Conservation (phyloP, 164 flowering plant species). For the Tinospora cordifolia region DNA sequence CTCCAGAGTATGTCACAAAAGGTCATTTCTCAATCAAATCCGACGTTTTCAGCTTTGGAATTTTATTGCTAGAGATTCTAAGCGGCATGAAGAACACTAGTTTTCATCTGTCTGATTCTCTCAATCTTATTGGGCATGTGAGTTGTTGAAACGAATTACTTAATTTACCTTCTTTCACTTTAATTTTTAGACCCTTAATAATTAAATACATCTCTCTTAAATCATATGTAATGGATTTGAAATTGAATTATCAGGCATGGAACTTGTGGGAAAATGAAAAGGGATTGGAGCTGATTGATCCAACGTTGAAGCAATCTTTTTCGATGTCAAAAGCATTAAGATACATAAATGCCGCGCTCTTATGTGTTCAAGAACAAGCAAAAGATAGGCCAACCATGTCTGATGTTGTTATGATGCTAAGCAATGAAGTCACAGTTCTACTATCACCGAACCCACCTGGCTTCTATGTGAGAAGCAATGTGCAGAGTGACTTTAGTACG, state of each 20-base stretch:
- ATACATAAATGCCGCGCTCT: conserved; percentile 6
- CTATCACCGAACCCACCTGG: not conserved
- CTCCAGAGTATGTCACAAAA: too few species aligned
- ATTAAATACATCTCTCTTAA: too few species aligned
- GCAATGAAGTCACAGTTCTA: not conserved
- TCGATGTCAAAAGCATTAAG: not conserved
- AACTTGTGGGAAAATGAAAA: conserved; percentile 12
- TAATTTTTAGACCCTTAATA: not conserved
- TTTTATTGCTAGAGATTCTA: not conserved
- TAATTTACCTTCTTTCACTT: not conserved
- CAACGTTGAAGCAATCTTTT: not conserved
- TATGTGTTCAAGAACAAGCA: conserved; percentile 9
- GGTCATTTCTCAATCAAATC: too few species aligned
- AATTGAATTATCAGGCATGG: conserved; percentile 13
- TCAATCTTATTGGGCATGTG: conserved; percentile 9
- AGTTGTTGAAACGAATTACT: not conserved
- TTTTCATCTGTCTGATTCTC: not conserved
- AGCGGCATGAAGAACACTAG: conserved; percentile 5
- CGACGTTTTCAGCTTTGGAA: not conserved
- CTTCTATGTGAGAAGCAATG: not conserved
- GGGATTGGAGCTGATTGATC: conserved; percentile 4
- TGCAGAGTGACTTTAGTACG: too few species aligned
- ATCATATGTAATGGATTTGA: not conserved
- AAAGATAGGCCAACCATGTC: conserved; percentile 14
- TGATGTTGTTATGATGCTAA: conserved; percentile 5